phyloP scores from a whole-genome alignment of 306 rosid species.

The Cucumis sativus region DNA sequence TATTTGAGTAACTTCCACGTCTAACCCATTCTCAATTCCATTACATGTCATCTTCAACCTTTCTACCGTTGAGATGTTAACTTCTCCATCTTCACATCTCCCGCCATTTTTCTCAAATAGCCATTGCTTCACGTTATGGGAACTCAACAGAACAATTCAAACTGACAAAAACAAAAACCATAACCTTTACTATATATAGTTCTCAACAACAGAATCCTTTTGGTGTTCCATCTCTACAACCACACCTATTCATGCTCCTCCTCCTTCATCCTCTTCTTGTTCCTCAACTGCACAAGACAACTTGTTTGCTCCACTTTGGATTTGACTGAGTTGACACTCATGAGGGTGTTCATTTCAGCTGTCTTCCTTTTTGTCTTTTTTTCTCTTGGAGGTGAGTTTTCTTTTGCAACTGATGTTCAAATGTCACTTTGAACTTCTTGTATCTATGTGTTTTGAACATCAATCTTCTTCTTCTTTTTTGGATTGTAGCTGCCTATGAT shows the following conservation, averaged over 20 bases:
- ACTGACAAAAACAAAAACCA: slow-evolving; percentile 7
- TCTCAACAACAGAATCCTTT: slow-evolving; percentile 35
- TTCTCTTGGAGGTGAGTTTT: slow-evolving; percentile 42
- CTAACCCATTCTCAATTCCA: slow-evolving; percentile 13
- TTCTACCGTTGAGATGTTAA: slow-evolving; percentile 38
- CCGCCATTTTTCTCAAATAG: slow-evolving; percentile 21
- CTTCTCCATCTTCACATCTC: slow-evolving; percentile 22
- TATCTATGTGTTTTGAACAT: not conserved
- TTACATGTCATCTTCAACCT: slow-evolving; percentile 25
- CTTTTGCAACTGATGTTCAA: not conserved
- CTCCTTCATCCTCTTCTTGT: not conserved
- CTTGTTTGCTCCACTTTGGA: not conserved
- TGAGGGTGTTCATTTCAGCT: slow-evolving; percentile 41
- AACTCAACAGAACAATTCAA: slow-evolving; percentile 23
- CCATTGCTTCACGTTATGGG: slow-evolving; percentile 69
- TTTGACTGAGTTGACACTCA: slow-evolving; percentile 7
- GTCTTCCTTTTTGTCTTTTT: slow-evolving; percentile 30
- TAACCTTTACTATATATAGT: slow-evolving; percentile 3
- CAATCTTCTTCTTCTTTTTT: not conserved
- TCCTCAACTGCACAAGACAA: not conserved
- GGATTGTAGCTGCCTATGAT: slow-evolving; percentile 58
- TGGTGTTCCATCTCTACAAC: slow-evolving; percentile 29
- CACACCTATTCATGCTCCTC: slow-evolving; percentile 5
- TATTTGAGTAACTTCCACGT: slow-evolving; percentile 12
- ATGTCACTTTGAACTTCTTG: not conserved